These are phyloP conservation scores for Nidularia sp. DNA, from an alignment of 768 basidiomycete genomes.

Conservation along the genomic window DNA sequence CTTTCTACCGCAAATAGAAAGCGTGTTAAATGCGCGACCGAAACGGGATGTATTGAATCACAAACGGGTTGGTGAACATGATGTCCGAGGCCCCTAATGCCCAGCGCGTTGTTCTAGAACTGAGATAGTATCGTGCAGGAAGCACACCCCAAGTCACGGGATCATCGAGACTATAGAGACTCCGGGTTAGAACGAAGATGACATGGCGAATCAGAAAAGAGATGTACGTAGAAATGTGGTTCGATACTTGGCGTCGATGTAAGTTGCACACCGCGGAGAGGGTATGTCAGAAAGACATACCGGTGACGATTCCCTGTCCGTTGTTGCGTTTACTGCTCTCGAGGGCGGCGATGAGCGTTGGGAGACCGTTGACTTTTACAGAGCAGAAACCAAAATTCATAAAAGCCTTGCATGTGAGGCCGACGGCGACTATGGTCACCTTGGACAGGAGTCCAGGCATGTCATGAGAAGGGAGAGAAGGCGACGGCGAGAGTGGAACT, in stretches of 20 bases:
- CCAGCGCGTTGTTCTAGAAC: constrained; percentile 72
- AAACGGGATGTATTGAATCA: constrained; percentile 7
- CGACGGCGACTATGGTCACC: constrained; percentile 60
- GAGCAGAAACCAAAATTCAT: constrained; percentile 64
- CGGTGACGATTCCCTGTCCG: constrained; percentile 70
- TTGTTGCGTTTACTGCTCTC: constrained; percentile 34
- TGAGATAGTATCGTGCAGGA: constrained; percentile 58
- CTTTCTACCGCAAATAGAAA: constrained; percentile 38
- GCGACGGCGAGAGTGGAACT: too few species aligned
- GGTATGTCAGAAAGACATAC: constrained; percentile 28
- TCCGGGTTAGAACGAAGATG: constrained; percentile 1
- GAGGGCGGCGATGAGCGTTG: constrained; percentile 60
- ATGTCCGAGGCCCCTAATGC: constrained; percentile 90
- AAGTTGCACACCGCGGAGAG: constrained; percentile 1
- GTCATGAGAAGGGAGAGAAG: constrained; percentile 20
- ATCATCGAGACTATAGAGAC: constrained; percentile 62
- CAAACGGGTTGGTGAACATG: constrained; percentile 91
- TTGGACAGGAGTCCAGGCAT: constrained; percentile 50
- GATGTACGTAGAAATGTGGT: constrained; percentile 89
- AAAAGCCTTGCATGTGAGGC: constrained; percentile 76
- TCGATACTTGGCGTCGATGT: constrained; percentile 56
- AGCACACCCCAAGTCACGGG: constrained; percentile 87
- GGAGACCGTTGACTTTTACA: constrained; percentile 68
- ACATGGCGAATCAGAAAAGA: constrained; percentile 4
- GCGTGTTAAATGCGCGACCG: background rate